Evolutionary conservation across 306 rosid genomes (phyloP).

Genomic region (Parietaria judaica): DNA sequence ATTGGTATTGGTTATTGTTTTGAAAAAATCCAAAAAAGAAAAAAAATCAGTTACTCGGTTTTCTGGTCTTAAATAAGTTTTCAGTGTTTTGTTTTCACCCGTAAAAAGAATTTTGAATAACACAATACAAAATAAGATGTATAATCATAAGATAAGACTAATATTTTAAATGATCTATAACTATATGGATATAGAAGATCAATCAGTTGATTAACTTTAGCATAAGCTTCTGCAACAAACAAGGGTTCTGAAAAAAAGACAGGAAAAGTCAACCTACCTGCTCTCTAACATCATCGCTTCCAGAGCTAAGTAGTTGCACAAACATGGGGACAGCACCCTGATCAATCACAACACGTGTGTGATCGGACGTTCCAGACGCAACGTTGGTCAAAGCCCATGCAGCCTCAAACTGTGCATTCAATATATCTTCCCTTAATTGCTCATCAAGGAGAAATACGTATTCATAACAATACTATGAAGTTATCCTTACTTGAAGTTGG

Average conservation of each 20-base stretch:
- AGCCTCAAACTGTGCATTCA: slow-evolving; percentile 48
- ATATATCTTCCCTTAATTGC: neutral
- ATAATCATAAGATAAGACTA: neutral
- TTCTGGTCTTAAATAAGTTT: no score
- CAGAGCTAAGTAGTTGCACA: slow-evolving; percentile 51
- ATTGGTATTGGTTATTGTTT: no score
- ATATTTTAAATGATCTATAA: no score
- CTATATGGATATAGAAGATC: neutral
- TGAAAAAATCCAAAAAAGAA: no score
- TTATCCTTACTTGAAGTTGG: slow-evolving; percentile 35
- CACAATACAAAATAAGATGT: neutral
- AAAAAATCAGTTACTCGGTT: no score
- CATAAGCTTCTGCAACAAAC: neutral
- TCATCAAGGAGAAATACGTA: neutral
- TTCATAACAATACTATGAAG: neutral
- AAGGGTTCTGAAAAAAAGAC: neutral
- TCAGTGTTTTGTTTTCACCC: no score
- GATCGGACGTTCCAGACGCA: slow-evolving; percentile 58
- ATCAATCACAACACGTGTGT: slow-evolving; percentile 50
- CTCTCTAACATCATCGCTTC: slow-evolving; percentile 52
- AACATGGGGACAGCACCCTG: slow-evolving; percentile 59
- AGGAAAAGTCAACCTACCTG: slow-evolving; percentile 36
- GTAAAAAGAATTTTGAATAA: no score
- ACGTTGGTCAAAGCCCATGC: slow-evolving; percentile 66
- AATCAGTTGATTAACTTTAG: neutral